Evolutionary conservation across 2,329 filamentous ascomycete species (phyloP), one percentile per base, ranked within the genome.

Genomic region (Aspergillus piperis): DNA sequence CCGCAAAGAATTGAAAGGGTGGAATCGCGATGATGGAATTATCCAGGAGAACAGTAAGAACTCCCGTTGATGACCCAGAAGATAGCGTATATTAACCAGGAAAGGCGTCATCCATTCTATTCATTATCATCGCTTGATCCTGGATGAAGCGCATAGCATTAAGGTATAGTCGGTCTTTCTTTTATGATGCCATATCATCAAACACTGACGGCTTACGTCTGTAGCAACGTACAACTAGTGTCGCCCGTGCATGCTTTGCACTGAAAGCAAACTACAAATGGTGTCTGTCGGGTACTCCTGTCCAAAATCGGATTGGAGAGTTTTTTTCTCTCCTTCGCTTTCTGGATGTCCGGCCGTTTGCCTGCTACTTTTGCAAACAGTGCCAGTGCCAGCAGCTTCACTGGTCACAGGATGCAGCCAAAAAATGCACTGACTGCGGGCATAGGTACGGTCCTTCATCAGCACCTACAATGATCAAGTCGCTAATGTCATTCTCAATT

Each of bases 261-360:
- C 81, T 99, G 44, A 88, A 92, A 62, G 90, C 90, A 17, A 87
- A 85, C 17, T 96, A 95, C 78, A 96, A 96, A 69, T 98, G 95
- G 92, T 99, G 95, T 73, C 82, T 99, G 61, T 95, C 91, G 15
- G 95, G 95, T 8, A 99, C 95, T 1, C 95, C 95, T 0, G 86
- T 99, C 1, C 95, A 99, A 75, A 99, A 98, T 72, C 90, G 94
- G 56, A 98, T 98, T 66, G 94, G 95, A 70, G 94, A 98, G 74
- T 96, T 97, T 75, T 97, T 98, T 78, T 98, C 94, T 0, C 81
- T 98, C 21, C 83, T 99, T 58, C 89, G 95, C 2, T 99, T 99
- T 76, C 84, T 99, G 30, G 90, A 96, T 73, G 84, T 97, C 38
- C 84, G 85, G 8, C 94, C 94, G 0, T 98, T 97, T 74, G 90